phyloP scores from a whole-genome alignment of 2,329 filamentous ascomycete species.

The Aureobasidium subglaciale region DNA sequence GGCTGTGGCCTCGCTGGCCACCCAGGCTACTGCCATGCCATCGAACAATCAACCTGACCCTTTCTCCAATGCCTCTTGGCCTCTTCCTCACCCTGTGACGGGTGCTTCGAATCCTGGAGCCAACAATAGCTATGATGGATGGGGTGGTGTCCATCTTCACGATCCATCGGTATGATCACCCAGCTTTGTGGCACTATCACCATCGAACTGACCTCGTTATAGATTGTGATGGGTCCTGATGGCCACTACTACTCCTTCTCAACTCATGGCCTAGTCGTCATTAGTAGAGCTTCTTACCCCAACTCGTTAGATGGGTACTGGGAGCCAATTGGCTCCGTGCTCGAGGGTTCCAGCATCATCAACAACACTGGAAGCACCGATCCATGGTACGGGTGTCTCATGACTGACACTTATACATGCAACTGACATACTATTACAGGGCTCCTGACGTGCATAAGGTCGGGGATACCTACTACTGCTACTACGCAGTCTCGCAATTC shows the following conservation, averaged over 20 bases:
- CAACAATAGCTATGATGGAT: conserved; percentile 8
- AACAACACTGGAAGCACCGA: conserved; percentile 15
- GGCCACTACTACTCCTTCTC: conserved; percentile 48
- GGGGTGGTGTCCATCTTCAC: conserved; percentile 27
- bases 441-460: conserved; percentile 57
- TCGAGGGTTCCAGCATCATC: conserved; percentile 22
- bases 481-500: conserved; percentile 58
- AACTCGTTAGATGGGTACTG: conserved; percentile 38
- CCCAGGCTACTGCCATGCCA: background rate
- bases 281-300: conserved; percentile 41
- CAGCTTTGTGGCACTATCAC: background rate
- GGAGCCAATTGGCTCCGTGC: conserved; percentile 40
- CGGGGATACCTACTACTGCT: conserved; percentile 53
- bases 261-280: conserved; percentile 43
- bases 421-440: conserved; percentile 44
- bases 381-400: conserved; percentile 30
- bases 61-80: conserved; percentile 15
- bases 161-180: conserved; percentile 35
- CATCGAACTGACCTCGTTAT: background rate
- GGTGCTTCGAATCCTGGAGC: conserved; percentile 11
- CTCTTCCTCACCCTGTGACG: conserved; percentile 11
- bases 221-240: conserved; percentile 39
- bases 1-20: background rate
- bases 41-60: background rate
- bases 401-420: no score